Conservation (phyloP, 164 flowering plant genomes). For the Sedum album region DNA sequence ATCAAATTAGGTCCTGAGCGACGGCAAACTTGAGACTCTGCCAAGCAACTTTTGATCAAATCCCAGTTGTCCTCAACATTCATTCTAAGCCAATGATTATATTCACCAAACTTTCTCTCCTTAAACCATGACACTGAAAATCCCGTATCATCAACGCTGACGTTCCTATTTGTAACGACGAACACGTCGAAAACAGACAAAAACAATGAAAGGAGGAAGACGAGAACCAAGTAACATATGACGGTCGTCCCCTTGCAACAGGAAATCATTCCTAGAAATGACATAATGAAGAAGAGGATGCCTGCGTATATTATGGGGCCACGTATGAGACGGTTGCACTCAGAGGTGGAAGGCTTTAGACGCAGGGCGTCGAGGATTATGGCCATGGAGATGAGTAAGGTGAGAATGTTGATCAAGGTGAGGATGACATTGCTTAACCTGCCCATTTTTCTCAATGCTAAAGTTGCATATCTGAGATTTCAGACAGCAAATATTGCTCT, state of each 20-base stretch:
- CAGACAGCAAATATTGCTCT: no score
- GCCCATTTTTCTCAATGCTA: neutral
- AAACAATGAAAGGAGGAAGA: conserved; percentile 26
- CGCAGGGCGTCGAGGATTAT: neutral
- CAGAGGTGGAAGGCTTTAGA: neutral
- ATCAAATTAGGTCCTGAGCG: conserved; percentile 17
- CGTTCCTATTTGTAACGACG: conserved; percentile 44
- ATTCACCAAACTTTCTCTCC: conserved; percentile 43
- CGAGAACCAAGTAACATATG: neutral
- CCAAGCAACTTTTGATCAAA: conserved; percentile 40
- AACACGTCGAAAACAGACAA: conserved; percentile 32
- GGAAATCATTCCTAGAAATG: neutral
- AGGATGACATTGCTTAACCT: neutral
- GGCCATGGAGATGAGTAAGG: neutral
- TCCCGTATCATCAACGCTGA: conserved; percentile 15
- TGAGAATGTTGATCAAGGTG: neutral
- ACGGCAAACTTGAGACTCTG: conserved; percentile 31
- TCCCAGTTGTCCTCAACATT: conserved; percentile 41
- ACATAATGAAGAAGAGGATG: neutral
- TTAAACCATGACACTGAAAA: conserved; percentile 23
- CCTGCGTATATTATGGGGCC: neutral
- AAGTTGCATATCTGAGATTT: no score
- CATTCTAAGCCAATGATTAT: conserved; percentile 49
- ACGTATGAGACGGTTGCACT: neutral
- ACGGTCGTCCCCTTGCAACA: neutral